Evolutionary conservation across 1,284 basidiomycete species (phyloP), one percentile per base, ranked within the genome.

Genomic region (Volvariella surrecta): DNA sequence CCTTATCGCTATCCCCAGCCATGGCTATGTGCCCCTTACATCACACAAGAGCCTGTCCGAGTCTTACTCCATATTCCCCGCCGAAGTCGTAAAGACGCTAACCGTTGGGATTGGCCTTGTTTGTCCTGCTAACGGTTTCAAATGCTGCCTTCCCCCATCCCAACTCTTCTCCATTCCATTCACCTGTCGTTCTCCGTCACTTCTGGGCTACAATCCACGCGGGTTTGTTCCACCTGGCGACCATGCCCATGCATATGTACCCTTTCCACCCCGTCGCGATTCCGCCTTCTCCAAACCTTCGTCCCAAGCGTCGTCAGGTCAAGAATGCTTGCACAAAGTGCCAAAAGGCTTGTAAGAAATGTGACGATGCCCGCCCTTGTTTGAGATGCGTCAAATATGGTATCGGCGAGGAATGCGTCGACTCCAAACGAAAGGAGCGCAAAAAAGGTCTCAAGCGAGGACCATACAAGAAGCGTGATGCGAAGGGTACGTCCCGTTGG

Each of bases 391-490:
- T 89, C 60, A 88, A 85, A 65, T 91, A 91, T 55, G 86, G 86
- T 56, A 73, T 85, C 50, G 70, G 76, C 38, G 85, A 88, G 58
- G 81, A 82, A 53, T 91, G 88, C 58, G 66, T 85, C 54, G 82
- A 89, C 66, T 86, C 83, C 39, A 75, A 82, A 63, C 74, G 88
- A 54, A 91, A 89, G 68, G 86, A 89, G 62, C 70, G 89, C 54
- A 83, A 82, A 64, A 89, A 87, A 58, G 88, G 89, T 51, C 74
- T 89, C 56, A 91, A 90, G 71, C 68, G 89, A 54, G 89, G 88
- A 39, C 89, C 89, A 61, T 91, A 91, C 82, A 91, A 89, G 83
- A 89, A 89, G 76, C 82, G 84, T 74, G 82, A 87, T 80, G 79
- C 74, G 73, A 85, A 80, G 74, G 74, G 84, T 85, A 56, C 62